Percentiles rank a stretch among this genome's conserved stretches.
These are phyloP conservation scores for Leccinum rimulosum DNA, from an alignment of 768 basidiomycete genomes.

Conservation along the genomic window DNA sequence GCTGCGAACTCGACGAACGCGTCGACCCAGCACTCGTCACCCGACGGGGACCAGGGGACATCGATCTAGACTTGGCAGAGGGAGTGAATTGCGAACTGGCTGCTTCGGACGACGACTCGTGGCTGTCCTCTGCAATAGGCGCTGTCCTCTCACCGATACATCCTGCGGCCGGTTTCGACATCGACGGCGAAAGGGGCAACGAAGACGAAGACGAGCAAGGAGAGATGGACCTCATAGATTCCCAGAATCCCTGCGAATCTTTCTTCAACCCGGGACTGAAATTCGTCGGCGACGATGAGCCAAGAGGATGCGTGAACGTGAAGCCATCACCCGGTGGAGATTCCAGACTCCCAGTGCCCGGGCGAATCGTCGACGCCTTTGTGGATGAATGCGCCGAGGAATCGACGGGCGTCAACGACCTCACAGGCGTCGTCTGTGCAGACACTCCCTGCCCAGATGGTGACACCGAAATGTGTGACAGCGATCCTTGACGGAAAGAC, in stretches of 20 bases:
- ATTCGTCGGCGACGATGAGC: slow-evolving; percentile 11
- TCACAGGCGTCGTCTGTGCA: slow-evolving; percentile 12
- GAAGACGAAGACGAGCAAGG: slow-evolving; percentile 21
- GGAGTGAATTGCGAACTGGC: background rate
- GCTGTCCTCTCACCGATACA: slow-evolving; percentile 6
- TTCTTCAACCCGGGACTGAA: slow-evolving; percentile 15
- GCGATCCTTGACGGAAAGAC: slow-evolving; percentile 17
- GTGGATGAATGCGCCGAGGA: background rate
- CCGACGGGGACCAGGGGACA: slow-evolving; percentile 14
- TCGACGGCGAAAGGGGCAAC: slow-evolving; percentile 15
- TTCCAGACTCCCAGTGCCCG: too few relatives aligned
- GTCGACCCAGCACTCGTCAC: slow-evolving; percentile 5
- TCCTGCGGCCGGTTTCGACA: slow-evolving; percentile 1
- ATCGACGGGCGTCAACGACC: slow-evolving; percentile 6
- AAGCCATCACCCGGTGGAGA: slow-evolving; percentile 1
- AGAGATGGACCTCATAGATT: slow-evolving; percentile 13
- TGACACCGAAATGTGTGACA: background rate
- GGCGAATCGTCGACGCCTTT: background rate
- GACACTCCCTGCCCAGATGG: slow-evolving; percentile 2
- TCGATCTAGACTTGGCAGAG: slow-evolving; percentile 15
- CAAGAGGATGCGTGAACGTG: background rate
- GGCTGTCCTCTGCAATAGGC: background rate
- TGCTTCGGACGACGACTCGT: background rate
- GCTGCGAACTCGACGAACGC: slow-evolving; percentile 11
- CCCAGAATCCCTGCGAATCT: slow-evolving; percentile 31